Evolutionary conservation across 345 rosid genomes (phyloP).

Genomic region (Laguncularia racemosa): DNA sequence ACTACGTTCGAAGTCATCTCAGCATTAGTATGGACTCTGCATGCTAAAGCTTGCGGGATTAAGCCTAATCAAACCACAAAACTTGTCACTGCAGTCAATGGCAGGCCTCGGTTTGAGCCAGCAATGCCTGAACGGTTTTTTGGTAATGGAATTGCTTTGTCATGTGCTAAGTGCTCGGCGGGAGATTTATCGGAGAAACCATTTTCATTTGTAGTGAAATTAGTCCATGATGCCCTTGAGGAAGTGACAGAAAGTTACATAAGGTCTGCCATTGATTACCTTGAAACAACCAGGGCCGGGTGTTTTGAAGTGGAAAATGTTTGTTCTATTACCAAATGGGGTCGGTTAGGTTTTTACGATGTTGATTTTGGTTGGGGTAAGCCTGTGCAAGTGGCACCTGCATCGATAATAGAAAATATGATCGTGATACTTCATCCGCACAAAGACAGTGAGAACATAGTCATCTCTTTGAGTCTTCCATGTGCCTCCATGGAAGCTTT

Average conservation of each 20-base stretch:
- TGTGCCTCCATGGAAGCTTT: no score
- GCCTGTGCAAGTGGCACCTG: conserved; percentile 1
- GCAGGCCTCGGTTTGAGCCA: not conserved
- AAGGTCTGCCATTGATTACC: not conserved
- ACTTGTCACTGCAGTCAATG: conserved; percentile 1
- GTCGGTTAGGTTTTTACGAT: not conserved
- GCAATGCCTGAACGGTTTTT: not conserved
- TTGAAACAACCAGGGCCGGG: not conserved
- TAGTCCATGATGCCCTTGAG: not conserved
- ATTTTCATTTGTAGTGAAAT: not conserved
- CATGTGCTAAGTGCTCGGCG: not conserved
- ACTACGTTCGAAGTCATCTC: conserved; percentile 6
- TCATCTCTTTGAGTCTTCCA: no score
- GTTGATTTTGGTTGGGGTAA: not conserved
- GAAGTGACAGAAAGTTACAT: not conserved
- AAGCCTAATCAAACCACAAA: not conserved
- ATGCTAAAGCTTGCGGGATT: not conserved
- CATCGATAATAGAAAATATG: not conserved
- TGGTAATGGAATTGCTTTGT: not conserved
- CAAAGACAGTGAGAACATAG: no score
- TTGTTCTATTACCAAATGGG: not conserved
- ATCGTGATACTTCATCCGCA: not conserved
- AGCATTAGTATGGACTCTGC: not conserved
- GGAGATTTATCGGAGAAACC: not conserved
- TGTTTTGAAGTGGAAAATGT: not conserved